Percentiles rank a stretch among this genome's conserved stretches.
Evolutionary conservation across 2,329 filamentous ascomycete genomes (phyloP).

Genomic region (Thielaviopsis cerberus): DNA sequence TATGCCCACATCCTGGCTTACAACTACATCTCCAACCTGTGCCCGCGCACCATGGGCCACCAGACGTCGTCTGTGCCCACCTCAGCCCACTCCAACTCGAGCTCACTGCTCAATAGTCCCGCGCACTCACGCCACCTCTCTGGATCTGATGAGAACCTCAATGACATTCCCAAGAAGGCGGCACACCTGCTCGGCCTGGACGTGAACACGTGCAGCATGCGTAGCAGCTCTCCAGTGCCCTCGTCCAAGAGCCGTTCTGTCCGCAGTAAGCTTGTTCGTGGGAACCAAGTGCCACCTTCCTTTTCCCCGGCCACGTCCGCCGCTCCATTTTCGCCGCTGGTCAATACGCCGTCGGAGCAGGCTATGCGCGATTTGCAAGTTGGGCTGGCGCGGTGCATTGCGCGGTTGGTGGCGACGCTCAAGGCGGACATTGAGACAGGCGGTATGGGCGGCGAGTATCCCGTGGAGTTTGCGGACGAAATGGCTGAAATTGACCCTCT

Average conservation of each 20-base stretch:
- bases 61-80: not conserved
- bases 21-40: conserved; percentile 32
- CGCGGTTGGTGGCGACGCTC: conserved; percentile 31
- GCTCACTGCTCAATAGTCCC: not conserved
- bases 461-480: conserved; percentile 2
- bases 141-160: conserved; percentile 11
- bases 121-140: conserved; percentile 13
- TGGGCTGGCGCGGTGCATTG: conserved; percentile 32
- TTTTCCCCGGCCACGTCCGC: not conserved
- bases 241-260: not conserved
- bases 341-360: conserved; percentile 18
- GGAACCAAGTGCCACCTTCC: not conserved
- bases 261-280: not conserved
- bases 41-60: conserved; percentile 12
- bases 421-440: conserved; percentile 11
- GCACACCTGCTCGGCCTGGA: conserved; percentile 31
- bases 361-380: conserved; percentile 28
- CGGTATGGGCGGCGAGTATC: not conserved
- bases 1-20: conserved; percentile 41
- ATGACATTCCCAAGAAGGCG: conserved; percentile 32
- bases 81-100: conserved; percentile 12
- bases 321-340: conserved; percentile 13
- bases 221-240: conserved; percentile 14
- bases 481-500: conserved; percentile 6
- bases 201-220: conserved; percentile 13